phyloP scores from a whole-genome alignment of 306 rosid genomes.

The Medicago ruthenica region DNA sequence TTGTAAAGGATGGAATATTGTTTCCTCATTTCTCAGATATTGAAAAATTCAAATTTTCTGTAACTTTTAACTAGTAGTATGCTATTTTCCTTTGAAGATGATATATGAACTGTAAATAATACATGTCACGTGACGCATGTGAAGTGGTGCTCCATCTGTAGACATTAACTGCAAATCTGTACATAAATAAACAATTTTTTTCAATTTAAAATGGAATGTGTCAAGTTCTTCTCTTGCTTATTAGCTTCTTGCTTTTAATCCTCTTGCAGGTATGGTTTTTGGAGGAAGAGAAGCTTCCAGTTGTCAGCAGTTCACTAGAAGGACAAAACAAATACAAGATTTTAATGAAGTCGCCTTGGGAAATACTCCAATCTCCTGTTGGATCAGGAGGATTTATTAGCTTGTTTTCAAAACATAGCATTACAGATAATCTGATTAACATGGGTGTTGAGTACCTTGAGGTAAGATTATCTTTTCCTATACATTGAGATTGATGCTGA shows the following conservation, averaged over 20 bases:
- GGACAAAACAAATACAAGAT: constrained; percentile 65
- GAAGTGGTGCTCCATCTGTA: neutral
- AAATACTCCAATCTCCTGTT: constrained; percentile 80
- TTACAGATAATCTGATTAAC: constrained; percentile 62
- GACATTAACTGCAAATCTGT: constrained; percentile 17
- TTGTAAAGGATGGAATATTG: constrained; percentile 19
- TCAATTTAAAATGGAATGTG: neutral
- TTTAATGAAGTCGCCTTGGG: constrained; percentile 95
- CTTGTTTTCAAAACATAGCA: constrained; percentile 67
- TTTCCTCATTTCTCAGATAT: constrained; percentile 24
- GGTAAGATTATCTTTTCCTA: constrained; percentile 55
- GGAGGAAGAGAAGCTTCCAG: constrained; percentile 93
- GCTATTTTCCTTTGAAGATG: constrained; percentile 19
- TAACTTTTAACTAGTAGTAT: constrained; percentile 18
- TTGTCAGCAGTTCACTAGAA: constrained; percentile 63
- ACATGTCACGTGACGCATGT: neutral
- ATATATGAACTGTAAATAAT: constrained; percentile 13
- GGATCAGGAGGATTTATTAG: constrained; percentile 86
- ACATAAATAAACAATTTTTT: neutral
- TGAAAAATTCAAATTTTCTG: constrained; percentile 24
- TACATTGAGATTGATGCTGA: constrained; percentile 5
- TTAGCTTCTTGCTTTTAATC: constrained; percentile 29
- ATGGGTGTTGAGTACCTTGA: constrained; percentile 78
- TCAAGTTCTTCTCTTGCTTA: constrained; percentile 12
- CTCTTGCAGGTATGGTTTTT: constrained; percentile 74